Percentiles rank a stretch among this genome's conserved stretches.
Evolutionary conservation across 495 filamentous ascomycete genomes (phyloP).

Genomic region (Penicillium egyptiacum): DNA sequence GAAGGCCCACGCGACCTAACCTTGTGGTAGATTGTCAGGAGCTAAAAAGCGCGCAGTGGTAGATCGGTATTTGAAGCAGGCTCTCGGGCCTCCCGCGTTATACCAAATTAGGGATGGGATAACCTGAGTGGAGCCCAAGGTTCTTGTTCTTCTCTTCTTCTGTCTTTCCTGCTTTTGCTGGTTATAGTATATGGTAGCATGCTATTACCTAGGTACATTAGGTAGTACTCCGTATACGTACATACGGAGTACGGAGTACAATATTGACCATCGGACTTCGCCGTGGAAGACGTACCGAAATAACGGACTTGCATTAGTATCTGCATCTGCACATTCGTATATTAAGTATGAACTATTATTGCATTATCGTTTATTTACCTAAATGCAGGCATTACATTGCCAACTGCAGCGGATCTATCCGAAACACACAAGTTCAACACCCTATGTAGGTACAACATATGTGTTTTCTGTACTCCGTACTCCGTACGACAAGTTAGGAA

Average conservation of each 20-base stretch:
- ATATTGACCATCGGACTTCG: constrained; percentile 7
- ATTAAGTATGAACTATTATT: background rate
- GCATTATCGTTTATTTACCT: background rate
- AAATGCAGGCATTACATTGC: constrained; percentile 1
- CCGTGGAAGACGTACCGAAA: background rate
- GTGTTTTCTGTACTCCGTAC: background rate
- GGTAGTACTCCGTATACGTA: background rate
- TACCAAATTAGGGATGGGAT: constrained; percentile 6
- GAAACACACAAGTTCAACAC: constrained; percentile 7
- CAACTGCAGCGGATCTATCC: constrained; percentile 22
- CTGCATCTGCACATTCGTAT: background rate
- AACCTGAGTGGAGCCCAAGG: constrained; percentile 13
- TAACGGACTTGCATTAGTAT: constrained; percentile 6
- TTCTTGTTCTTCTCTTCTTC: constrained; percentile 17
- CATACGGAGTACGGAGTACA: background rate
- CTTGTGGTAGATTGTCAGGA: constrained; percentile 16
- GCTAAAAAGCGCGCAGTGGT: background rate
- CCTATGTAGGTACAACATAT: background rate
- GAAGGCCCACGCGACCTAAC: background rate
- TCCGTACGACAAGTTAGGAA: background rate
- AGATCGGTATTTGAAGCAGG: constrained; percentile 26
- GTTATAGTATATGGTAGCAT: constrained; percentile 5
- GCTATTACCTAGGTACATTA: background rate
- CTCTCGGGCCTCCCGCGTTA: constrained; percentile 21
- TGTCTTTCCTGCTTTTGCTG: constrained; percentile 12